Percentiles rank a stretch among this genome's conserved stretches.
Conservation (phyloP, 805 yeast genomes). For the Starmerella geochares region DNA sequence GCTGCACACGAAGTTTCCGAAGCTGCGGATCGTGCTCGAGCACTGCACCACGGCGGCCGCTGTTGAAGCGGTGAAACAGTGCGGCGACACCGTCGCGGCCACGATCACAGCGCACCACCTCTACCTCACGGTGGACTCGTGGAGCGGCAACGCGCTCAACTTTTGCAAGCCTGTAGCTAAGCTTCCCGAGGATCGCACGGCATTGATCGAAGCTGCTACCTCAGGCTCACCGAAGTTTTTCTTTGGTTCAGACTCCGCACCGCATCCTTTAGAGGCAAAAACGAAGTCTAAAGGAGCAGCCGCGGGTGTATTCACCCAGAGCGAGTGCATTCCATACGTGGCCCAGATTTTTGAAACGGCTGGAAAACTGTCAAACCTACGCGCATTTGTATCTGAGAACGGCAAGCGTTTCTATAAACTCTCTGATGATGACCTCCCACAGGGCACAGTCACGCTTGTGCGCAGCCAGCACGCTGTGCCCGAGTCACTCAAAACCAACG, state of each 20-base stretch:
- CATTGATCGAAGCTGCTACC: constrained; percentile 77
- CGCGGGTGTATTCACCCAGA: constrained; percentile 96
- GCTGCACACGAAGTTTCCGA: constrained; percentile 74
- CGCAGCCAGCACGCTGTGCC: constrained; percentile 50
- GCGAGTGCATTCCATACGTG: constrained; percentile 66
- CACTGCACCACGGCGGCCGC: constrained; percentile 94
- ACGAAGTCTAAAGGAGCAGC: constrained; percentile 72
- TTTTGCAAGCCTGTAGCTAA: constrained; percentile 98
- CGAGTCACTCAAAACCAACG: constrained; percentile 38
- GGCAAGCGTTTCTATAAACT: constrained; percentile 65
- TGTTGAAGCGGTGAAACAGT: constrained; percentile 57
- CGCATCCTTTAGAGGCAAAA: constrained; percentile 78
- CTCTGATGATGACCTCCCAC: constrained; percentile 38
- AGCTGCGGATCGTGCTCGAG: constrained; percentile 75
- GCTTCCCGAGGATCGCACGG: constrained; percentile 70
- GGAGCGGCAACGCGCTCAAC: constrained; percentile 94
- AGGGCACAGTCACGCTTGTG: constrained; percentile 44
- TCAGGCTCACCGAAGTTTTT: constrained; percentile 87
- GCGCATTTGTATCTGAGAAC: constrained; percentile 62
- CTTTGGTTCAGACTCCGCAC: constrained; percentile 97
- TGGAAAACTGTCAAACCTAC: constrained; percentile 54
- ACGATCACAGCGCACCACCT: constrained; percentile 94
- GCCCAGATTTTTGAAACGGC: constrained; percentile 73
- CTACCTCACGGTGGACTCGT: constrained; percentile 75
- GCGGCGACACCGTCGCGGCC: constrained; percentile 76